These are phyloP conservation scores for Rhynchosporium agropyri DNA, from an alignment of 2,329 filamentous ascomycete genomes.

Conservation along the genomic window DNA sequence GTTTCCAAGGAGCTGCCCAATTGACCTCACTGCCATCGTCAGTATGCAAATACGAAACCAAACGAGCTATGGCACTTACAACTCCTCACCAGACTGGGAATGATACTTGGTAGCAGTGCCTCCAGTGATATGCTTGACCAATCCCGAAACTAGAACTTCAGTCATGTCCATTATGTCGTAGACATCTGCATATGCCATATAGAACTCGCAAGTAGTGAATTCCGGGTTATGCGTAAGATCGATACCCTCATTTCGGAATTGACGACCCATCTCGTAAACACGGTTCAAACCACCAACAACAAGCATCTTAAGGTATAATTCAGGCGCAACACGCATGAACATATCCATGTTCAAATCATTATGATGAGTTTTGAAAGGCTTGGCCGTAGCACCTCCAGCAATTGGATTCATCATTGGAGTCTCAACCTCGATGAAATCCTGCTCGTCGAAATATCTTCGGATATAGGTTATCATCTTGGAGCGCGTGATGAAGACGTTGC, in stretches of 20 bases:
- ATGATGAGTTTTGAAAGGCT: constrained; percentile 93
- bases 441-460: constrained; percentile 81
- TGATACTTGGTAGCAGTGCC: constrained; percentile 83
- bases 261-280: constrained; percentile 93
- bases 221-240: constrained; percentile 97
- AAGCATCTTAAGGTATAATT: constrained; percentile 93
- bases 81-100: constrained; percentile 82
- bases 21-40: constrained; percentile 60
- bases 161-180: constrained; percentile 90
- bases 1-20: constrained; percentile 93
- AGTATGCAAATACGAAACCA: not conserved
- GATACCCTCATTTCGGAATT: constrained; percentile 92
- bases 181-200: constrained; percentile 89
- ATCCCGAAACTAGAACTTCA: constrained; percentile 86
- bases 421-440: constrained; percentile 91
- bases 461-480: constrained; percentile 89
- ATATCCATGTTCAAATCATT: constrained; percentile 95
- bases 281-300: constrained; percentile 92
- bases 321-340: constrained; percentile 92
- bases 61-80: constrained; percentile 50
- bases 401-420: constrained; percentile 98
- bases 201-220: constrained; percentile 98
- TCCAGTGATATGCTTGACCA: constrained; percentile 88
- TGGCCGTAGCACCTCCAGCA: constrained; percentile 92
- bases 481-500: constrained; percentile 81